phyloP scores from a whole-genome alignment of 1,284 basidiomycete genomes.

The Leccinum pachyderme region DNA sequence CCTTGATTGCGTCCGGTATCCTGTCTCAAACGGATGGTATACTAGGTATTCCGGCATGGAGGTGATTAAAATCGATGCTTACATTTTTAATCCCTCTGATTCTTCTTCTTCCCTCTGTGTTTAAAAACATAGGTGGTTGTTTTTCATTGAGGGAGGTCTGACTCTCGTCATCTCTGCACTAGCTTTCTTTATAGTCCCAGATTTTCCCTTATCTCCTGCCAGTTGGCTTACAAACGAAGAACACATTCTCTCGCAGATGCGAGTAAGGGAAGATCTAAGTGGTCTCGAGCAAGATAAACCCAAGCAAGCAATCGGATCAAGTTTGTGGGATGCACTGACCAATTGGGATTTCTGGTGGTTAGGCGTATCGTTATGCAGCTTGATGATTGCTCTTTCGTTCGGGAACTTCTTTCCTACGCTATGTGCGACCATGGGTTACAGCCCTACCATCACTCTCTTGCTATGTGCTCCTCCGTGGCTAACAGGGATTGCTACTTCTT shows the following conservation, averaged over 20 bases:
- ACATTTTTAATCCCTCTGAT: not conserved
- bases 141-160: slow-evolving; percentile 40
- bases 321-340: slow-evolving; percentile 40
- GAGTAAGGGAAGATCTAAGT: slow-evolving; percentile 57
- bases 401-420: slow-evolving; percentile 59
- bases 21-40: slow-evolving; percentile 68
- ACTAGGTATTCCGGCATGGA: slow-evolving; percentile 73
- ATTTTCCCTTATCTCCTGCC: slow-evolving; percentile 50
- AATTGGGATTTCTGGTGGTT: slow-evolving; percentile 60
- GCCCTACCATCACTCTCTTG: slow-evolving; percentile 49
- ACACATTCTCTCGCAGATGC: slow-evolving; percentile 50
- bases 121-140: slow-evolving; percentile 18
- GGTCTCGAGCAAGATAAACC: slow-evolving; percentile 41
- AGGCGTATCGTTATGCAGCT: slow-evolving; percentile 45
- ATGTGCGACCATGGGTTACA: slow-evolving; percentile 54
- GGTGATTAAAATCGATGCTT: slow-evolving; percentile 35
- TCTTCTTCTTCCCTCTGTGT: not conserved
- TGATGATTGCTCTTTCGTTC: slow-evolving; percentile 51
- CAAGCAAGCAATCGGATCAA: slow-evolving; percentile 17
- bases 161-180: slow-evolving; percentile 46
- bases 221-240: slow-evolving; percentile 48
- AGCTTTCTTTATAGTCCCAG: slow-evolving; percentile 56
- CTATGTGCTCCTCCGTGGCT: slow-evolving; percentile 63
- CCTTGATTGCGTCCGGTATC: slow-evolving; percentile 72
- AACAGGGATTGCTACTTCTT: slow-evolving; percentile 48